Evolutionary conservation across 2,329 filamentous ascomycete genomes (phyloP).

Genomic region (Cercospora zeina): DNA sequence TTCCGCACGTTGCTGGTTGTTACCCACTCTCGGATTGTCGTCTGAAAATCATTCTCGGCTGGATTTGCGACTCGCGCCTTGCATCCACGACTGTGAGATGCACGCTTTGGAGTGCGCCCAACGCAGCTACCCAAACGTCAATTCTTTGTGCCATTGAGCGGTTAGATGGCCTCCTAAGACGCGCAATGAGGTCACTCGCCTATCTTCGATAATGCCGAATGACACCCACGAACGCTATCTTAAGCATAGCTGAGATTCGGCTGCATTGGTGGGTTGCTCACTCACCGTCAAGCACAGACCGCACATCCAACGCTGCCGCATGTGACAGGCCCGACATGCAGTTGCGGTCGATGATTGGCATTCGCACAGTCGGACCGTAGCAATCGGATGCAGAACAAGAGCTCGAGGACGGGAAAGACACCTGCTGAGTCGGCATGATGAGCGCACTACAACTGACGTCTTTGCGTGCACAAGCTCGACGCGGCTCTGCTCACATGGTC

Average conservation of each 20-base stretch:
- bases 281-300: not conserved
- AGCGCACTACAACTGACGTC: conserved; percentile 3
- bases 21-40: not conserved
- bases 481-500: conserved; percentile 14
- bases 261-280: not conserved
- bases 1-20: not conserved
- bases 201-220: conserved; percentile 6
- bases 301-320: not conserved
- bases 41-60: not conserved
- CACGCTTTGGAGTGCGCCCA: not conserved
- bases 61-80: not conserved
- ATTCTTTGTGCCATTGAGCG: not conserved
- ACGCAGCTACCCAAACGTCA: not conserved
- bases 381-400: not conserved
- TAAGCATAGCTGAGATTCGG: not conserved
- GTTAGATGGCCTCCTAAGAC: not conserved
- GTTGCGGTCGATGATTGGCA: not conserved
- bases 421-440: conserved; percentile 1
- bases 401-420: not conserved
- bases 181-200: conserved; percentile 14
- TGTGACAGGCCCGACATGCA: not conserved
- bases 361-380: not conserved
- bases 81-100: not conserved
- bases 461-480: conserved; percentile 8
- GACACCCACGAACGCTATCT: conserved; percentile 8